Base-by-base conservation (phyloP, 2,329 filamentous ascomycete species). In the Acephala macrosclerotiorum region DNA sequence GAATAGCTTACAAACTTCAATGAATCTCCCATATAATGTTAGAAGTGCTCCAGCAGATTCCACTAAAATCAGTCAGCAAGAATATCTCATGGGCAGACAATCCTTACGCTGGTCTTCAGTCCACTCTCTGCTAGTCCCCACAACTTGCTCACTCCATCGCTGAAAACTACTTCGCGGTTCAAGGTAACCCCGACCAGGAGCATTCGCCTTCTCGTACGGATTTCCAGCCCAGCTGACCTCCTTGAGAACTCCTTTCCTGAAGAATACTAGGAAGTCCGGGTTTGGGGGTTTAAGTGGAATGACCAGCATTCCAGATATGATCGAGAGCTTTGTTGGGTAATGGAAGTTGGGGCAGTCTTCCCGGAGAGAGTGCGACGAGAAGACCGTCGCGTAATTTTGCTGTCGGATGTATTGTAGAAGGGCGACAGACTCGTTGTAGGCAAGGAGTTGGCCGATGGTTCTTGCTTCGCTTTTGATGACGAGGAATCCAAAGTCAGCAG, bases 401-500 rank as follows among this genome's bases (percentile, higher is more conserved):
- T 64, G 33, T 22, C 66, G 62, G n/a, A 70, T 65, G 40, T 67
- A 66, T 42, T 66, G 42, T 7, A 70, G 60, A 18, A 70, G 35
- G 16, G 62, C 64, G 29, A 69, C 51, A n/a, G 62, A 63, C 42
- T 70, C 66, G 11, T 60, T 60, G 22, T 68, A 70, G 5, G 64
- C 64, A 22, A 40, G 20, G 14, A 69, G 49, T 33, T 61, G 60
- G 12, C 68, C 68, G 22, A 70, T 69, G 5, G 68, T 62, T 36
- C 68, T 58, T 4, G 61, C 66, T 45, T 68, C 64, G 22, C 65
- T 66, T 55, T 60, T 59, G 56, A 68, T 64, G 11, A 49, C 64
- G 18, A 70, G 56, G 25, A 70, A 64, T n/a, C 66, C 68, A 66
- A 71, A 71, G 33, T 72, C 70, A 9, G 71, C 70, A 35, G 64